Conservation (phyloP, 108 stramenopile genomes). For the Skeletonema marinoi region DNA sequence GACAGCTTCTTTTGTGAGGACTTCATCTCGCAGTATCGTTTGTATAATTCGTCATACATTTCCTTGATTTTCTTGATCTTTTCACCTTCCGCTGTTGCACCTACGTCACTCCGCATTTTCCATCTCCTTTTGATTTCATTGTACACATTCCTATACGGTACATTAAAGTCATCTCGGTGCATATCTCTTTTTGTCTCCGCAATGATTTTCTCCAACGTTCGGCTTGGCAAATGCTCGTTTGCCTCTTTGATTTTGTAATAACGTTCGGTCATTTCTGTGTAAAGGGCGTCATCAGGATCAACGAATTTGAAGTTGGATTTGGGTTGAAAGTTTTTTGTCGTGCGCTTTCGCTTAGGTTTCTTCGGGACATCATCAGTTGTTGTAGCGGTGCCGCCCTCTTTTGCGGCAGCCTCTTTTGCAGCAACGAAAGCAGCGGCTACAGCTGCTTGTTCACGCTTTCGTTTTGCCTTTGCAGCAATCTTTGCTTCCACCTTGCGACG, state of each 20-base stretch:
- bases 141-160: background rate
- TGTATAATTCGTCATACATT: background rate
- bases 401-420: background rate
- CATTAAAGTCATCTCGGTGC: slow-evolving; percentile 5
- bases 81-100: background rate
- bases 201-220: slow-evolving; percentile 8
- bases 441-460: background rate
- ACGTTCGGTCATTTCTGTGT: background rate
- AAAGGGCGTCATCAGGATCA: background rate
- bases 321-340: background rate
- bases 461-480: background rate
- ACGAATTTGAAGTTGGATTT: background rate
- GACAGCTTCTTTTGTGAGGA: background rate
- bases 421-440: background rate
- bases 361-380: background rate
- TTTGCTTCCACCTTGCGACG: background rate
- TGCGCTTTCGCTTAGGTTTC: background rate
- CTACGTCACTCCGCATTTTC: background rate
- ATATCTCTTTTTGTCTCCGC: slow-evolving; percentile 11
- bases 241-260: slow-evolving; percentile 3
- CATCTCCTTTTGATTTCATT: slow-evolving; percentile 1
- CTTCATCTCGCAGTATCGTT: background rate
- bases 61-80: background rate
- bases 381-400: background rate
- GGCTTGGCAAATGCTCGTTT: slow-evolving; percentile 7